Conservation (phyloP, 1,284 basidiomycete species). For the Ceratobasidium sp. region DNA sequence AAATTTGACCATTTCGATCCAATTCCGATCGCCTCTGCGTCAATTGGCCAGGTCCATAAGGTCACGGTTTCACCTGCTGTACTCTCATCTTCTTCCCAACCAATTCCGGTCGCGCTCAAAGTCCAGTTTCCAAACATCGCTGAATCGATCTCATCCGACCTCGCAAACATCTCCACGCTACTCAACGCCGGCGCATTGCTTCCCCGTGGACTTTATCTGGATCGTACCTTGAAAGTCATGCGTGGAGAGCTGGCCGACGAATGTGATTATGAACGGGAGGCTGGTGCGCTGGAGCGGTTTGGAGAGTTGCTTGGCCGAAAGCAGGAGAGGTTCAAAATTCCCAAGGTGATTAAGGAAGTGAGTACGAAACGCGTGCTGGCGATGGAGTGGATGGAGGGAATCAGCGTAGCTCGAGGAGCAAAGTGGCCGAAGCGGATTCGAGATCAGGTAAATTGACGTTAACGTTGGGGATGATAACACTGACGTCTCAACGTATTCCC, state of each 20-base stretch:
- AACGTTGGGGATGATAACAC: slow-evolving; percentile 29
- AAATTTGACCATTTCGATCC: slow-evolving; percentile 85
- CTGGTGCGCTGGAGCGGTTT: slow-evolving; percentile 78
- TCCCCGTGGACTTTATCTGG: slow-evolving; percentile 90
- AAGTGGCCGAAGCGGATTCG: slow-evolving; percentile 75
- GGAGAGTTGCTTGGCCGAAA: slow-evolving; percentile 66
- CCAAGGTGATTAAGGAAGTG: slow-evolving; percentile 82
- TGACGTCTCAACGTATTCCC: slow-evolving; percentile 30
- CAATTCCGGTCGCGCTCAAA: slow-evolving; percentile 84
- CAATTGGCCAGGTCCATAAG: slow-evolving; percentile 95
- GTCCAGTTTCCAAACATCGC: slow-evolving; percentile 96
- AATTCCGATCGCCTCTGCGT: slow-evolving; percentile 94
- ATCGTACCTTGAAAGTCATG: slow-evolving; percentile 90
- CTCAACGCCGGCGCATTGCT: slow-evolving; percentile 84
- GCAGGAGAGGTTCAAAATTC: slow-evolving; percentile 81
- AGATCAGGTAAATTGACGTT: slow-evolving; percentile 71
- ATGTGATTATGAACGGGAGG: slow-evolving; percentile 92
- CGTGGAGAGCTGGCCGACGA: slow-evolving; percentile 94
- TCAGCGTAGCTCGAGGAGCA: slow-evolving; percentile 78
- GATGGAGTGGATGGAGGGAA: slow-evolving; percentile 88
- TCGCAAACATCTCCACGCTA: slow-evolving; percentile 88
- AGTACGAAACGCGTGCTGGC: slow-evolving; percentile 88
- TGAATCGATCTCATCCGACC: slow-evolving; percentile 87
- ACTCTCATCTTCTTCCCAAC: background rate
- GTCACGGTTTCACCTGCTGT: slow-evolving; percentile 69